Percentiles rank a stretch among this genome's conserved stretches.
Conservation (phyloP, 352 stramenopile genomes). For the Peronospora tabacina region DNA sequence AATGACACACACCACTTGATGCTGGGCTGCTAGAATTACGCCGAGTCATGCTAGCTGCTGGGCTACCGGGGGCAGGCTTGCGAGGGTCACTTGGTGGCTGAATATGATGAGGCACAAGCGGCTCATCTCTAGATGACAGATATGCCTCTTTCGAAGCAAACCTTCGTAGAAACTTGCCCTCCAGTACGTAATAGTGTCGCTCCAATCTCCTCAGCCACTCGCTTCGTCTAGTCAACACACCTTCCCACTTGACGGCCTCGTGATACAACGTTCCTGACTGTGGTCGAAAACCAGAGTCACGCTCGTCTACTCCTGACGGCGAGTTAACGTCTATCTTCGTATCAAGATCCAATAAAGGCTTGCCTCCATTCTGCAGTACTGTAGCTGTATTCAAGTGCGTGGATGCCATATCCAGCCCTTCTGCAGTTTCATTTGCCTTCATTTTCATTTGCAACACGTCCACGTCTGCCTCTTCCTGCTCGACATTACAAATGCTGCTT, state of each 20-base stretch:
- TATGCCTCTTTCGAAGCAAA: conserved; percentile 84
- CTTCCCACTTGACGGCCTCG: conserved; percentile 80
- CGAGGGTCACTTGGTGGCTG: conserved; percentile 27
- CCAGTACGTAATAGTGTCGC: conserved; percentile 82
- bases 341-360: conserved; percentile 21
- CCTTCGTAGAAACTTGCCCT: conserved; percentile 76
- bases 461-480: conserved; percentile 11
- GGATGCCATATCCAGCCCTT: conserved; percentile 3
- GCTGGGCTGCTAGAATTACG: conserved; percentile 40
- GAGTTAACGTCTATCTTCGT: conserved; percentile 17
- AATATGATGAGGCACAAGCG: conserved; percentile 46
- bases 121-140: conserved; percentile 65
- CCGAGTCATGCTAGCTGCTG: conserved; percentile 29
- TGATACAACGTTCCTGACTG: conserved; percentile 67
- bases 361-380: conserved; percentile 16
- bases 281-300: conserved; percentile 38
- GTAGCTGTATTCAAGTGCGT: conserved; percentile 5
- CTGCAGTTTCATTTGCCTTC: background rate
- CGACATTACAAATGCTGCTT: conserved; percentile 23
- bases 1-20: conserved; percentile 47
- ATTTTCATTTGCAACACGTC: conserved; percentile 8
- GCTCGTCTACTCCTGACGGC: conserved; percentile 26
- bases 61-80: conserved; percentile 28
- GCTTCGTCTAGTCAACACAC: conserved; percentile 65
- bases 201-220: conserved; percentile 79